phyloP scores from a whole-genome alignment of 1,284 basidiomycete species.

The Ustilago trichophora region DNA sequence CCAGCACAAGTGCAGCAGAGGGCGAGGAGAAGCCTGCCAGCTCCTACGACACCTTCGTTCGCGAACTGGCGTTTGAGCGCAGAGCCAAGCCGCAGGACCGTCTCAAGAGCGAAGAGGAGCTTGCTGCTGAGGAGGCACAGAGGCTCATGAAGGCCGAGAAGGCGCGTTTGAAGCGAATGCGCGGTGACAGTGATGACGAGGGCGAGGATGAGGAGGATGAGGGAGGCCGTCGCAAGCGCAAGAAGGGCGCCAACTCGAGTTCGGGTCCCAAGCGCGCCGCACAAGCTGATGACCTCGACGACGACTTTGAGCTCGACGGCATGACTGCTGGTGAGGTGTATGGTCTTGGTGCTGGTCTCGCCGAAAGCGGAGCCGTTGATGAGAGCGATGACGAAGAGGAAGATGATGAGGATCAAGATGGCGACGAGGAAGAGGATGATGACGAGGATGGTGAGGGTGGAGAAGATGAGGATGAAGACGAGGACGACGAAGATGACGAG shows the following conservation, averaged over 20 bases:
- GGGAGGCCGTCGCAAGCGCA: conserved; percentile 50
- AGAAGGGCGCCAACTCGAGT: conserved; percentile 55
- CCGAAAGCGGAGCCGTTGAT: conserved; percentile 66
- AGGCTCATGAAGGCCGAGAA: conserved; percentile 85
- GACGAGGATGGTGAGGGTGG: conserved; percentile 34
- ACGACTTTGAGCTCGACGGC: conserved; percentile 75
- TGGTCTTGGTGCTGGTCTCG: conserved; percentile 55
- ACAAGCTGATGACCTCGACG: conserved; percentile 85
- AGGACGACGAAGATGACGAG: conserved; percentile 68
- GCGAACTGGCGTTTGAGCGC: conserved; percentile 90
- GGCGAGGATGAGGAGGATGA: conserved; percentile 66
- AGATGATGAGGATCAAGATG: conserved; percentile 62
- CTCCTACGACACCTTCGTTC: conserved; percentile 86
- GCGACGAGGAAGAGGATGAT: conserved; percentile 65
- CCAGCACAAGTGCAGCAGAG: conserved; percentile 1
- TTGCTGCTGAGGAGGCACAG: conserved; percentile 87
- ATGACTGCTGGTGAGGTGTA: conserved; percentile 56
- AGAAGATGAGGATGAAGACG: conserved; percentile 53
- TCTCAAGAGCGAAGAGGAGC: conserved; percentile 94
- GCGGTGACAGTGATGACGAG: conserved; percentile 75
- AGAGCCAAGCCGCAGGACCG: conserved; percentile 93
- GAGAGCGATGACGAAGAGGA: conserved; percentile 64
- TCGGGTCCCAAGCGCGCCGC: conserved; percentile 69
- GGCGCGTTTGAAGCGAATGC: conserved; percentile 82
- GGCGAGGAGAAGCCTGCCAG: conserved; percentile 46